Base-by-base conservation (phyloP, 208 protist species). In the Trypanosoma rangeli region DNA sequence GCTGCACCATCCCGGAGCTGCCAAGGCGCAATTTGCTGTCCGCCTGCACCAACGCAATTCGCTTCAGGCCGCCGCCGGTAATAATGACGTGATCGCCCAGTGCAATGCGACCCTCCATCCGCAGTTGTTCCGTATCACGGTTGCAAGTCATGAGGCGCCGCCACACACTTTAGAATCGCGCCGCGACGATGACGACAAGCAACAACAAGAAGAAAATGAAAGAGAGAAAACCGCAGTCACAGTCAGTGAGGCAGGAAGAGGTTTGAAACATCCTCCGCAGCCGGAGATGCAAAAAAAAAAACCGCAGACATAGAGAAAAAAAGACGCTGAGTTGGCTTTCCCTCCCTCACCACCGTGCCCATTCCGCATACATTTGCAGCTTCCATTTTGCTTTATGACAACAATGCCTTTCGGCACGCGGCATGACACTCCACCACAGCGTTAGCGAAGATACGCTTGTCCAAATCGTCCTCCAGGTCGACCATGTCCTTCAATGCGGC, bases 71-170 rank as follows among this genome's bases (percentile, higher is more conserved):
- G 24, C 92, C 87, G 26, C 92, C 92, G 60, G 54, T 92, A 65
- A 97, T 80, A 46, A 90, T 86, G 63, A 97, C 92, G 70, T 85
- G 86, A 71, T 97, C 89, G 44, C 85, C 89, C 61, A 91, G 71
- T 29, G 79, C 48, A 50, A 95, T 93, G 29, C 73, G 61, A 44
- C 79, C 64, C 7, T 54, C 52, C 26, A n/a, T 20, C 22, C 28
- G 1, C n/a, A 1, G 46, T 7, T 22, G 7, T 16, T 24, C 28
- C 28, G 16, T 24, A 15, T 16, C 26, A 8, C 20, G 9, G 15
- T 15, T 29, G 29, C 57, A 52, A 44, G 59, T 73, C 71, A 80
- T 83, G 29, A 44, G 15, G 37, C 20, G 5, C 26, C 26, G 29
- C 48, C 35, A 22, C 44, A 29, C 39, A 0, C 57, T 24, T n/a